phyloP scores from a whole-genome alignment of 2,329 filamentous ascomycete species.

The Plectosphaerella sp. region DNA sequence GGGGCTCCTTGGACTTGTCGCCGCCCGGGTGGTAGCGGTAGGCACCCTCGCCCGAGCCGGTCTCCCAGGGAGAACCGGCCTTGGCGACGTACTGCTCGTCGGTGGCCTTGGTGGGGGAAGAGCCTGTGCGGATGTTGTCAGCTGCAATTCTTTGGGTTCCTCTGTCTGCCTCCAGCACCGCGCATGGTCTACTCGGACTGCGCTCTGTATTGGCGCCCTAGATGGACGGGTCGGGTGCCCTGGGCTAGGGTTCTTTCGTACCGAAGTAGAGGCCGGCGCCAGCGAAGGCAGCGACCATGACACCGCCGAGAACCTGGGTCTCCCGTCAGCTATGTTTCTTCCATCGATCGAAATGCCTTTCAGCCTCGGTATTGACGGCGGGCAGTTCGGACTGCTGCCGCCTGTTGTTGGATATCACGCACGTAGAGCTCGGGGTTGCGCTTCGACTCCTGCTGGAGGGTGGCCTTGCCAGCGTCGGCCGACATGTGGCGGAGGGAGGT shows the following conservation, averaged over 20 bases:
- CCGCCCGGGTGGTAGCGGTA: constrained; percentile 83
- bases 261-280: constrained; percentile 89
- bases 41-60: constrained; percentile 58
- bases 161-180: too few species aligned
- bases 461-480: constrained; percentile 33
- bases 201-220: not conserved
- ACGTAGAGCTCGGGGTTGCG: constrained; percentile 41
- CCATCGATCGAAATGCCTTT: not conserved
- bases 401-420: constrained; percentile 29
- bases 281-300: constrained; percentile 86
- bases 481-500: constrained; percentile 47
- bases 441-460: constrained; percentile 55
- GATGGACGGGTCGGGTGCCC: not conserved
- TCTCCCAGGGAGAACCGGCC: constrained; percentile 89
- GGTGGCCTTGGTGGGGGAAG: constrained; percentile 77
- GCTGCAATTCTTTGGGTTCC: not conserved
- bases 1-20: constrained; percentile 68
- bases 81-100: constrained; percentile 75
- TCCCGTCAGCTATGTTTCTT: constrained; percentile 3
- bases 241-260: constrained; percentile 32
- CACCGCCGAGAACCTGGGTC: constrained; percentile 75
- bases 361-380: not conserved
- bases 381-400: not conserved
- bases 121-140: constrained; percentile 46
- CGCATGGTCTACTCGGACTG: too few species aligned